These are phyloP conservation scores for Blastobotrys proliferans DNA, from an alignment of 1,139 yeast species.

Conservation along the genomic window DNA sequence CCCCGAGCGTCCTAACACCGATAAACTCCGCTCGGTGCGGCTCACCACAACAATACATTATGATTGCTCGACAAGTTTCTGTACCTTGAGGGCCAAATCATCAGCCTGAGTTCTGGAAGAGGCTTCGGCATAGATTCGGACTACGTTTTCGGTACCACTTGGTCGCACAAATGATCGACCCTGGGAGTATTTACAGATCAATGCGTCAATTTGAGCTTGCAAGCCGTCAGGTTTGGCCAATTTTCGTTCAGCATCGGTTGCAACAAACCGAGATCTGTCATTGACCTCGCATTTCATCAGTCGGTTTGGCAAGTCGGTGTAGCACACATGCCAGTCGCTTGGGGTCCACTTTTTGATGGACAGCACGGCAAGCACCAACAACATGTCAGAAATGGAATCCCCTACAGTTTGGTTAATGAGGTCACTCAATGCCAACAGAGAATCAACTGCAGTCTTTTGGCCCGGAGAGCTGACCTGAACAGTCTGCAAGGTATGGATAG, in stretches of 20 bases:
- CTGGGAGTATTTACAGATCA: conserved; percentile 51
- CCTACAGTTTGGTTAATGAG: conserved; percentile 96
- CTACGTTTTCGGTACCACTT: conserved; percentile 97
- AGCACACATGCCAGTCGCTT: conserved; percentile 68
- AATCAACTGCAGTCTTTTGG: conserved; percentile 44
- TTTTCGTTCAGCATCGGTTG: conserved; percentile 87
- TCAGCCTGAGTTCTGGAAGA: conserved; percentile 50
- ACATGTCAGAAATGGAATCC: conserved; percentile 87
- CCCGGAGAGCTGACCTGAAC: conserved; percentile 36
- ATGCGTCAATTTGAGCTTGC: conserved; percentile 65
- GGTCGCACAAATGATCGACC: conserved; percentile 96
- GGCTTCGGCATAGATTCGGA: conserved; percentile 93
- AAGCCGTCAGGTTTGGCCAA: conserved; percentile 73
- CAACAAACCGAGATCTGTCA: conserved; percentile 72
- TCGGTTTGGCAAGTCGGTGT: conserved; percentile 82
- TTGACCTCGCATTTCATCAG: conserved; percentile 77
- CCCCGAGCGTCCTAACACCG: no score
- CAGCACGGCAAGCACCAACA: conserved; percentile 68
- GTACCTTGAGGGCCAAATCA: conserved; percentile 49
- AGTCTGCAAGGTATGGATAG: conserved; percentile 38
- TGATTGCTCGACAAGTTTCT: conserved; percentile 29
- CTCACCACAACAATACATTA: conserved; percentile 8
- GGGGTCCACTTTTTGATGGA: conserved; percentile 57
- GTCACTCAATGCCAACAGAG: conserved; percentile 55
- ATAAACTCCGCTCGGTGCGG: no score